These are phyloP conservation scores for Endotrypanum monterogeii DNA, from an alignment of 208 protist species.

Conservation along the genomic window DNA sequence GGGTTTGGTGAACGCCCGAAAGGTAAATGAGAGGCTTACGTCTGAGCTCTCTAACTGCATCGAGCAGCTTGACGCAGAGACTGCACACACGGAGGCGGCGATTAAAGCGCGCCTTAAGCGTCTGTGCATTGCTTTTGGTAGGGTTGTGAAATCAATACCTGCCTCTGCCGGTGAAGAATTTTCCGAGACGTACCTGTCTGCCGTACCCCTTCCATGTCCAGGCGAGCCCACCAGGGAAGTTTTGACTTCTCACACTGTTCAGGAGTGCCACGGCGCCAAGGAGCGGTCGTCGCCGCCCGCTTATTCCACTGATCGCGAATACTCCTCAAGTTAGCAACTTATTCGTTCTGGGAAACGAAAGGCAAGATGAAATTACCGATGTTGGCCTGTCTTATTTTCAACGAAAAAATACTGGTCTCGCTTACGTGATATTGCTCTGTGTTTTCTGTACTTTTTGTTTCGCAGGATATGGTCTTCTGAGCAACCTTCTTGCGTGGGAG, in stretches of 20 bases:
- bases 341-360: background rate
- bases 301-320: slow-evolving; percentile 6
- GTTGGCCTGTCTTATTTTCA: background rate
- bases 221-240: background rate
- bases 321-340: background rate
- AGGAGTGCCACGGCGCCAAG: slow-evolving; percentile 18
- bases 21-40: slow-evolving; percentile 9
- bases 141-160: slow-evolving; percentile 11
- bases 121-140: slow-evolving; percentile 18
- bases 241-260: slow-evolving; percentile 4
- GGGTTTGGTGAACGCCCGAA: slow-evolving; percentile 16
- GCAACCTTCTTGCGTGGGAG: background rate
- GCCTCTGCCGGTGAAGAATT: slow-evolving; percentile 7
- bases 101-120: slow-evolving; percentile 12
- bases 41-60: slow-evolving; percentile 13
- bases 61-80: slow-evolving; percentile 15
- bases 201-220: background rate
- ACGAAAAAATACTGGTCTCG: no score
- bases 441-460: background rate
- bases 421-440: background rate
- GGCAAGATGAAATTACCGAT: background rate
- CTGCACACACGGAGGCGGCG: slow-evolving; percentile 2
- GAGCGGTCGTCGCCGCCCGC: slow-evolving; percentile 2
- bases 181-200: slow-evolving; percentile 19
- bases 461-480: background rate